A percentile compares a stretch with the other conserved stretches of the same genome.
phyloP scores from a whole-genome alignment of 495 filamentous ascomycete genomes.

The Daldinia caldariorum region DNA sequence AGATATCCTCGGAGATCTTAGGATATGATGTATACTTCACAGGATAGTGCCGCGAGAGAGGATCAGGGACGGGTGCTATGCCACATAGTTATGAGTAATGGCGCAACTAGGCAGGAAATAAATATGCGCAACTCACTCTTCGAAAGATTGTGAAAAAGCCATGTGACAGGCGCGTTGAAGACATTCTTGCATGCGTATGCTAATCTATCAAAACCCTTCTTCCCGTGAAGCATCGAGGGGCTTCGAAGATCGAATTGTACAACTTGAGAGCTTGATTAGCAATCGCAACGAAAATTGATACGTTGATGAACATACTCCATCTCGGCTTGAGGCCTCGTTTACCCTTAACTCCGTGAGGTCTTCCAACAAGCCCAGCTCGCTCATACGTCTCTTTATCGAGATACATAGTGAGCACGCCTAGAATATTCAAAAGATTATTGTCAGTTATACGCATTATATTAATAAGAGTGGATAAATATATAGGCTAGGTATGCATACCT shows the following conservation, averaged over 20 bases:
- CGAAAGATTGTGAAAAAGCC: conserved; percentile 80
- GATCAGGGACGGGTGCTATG: conserved; percentile 56
- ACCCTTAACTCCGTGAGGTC: conserved; percentile 68
- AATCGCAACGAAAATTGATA: not conserved
- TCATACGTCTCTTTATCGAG: conserved; percentile 88
- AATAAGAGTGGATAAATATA: not conserved
- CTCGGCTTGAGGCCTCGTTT: conserved; percentile 61
- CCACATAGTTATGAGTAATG: conserved; percentile 15
- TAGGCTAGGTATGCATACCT: conserved; percentile 65
- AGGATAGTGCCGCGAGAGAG: conserved; percentile 65
- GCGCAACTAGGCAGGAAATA: not conserved
- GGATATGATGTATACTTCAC: conserved; percentile 55
- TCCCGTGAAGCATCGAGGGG: conserved; percentile 87
- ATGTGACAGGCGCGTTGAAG: conserved; percentile 73
- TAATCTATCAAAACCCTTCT: conserved; percentile 88
- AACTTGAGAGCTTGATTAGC: conserved; percentile 58
- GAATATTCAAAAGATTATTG: not conserved
- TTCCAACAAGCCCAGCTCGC: conserved; percentile 81
- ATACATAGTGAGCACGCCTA: conserved; percentile 78
- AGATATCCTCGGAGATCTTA: conserved; percentile 44
- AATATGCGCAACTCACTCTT: conserved; percentile 45
- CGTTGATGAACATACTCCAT: conserved; percentile 53
- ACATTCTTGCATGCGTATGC: conserved; percentile 87
- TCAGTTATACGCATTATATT: conserved; percentile 8
- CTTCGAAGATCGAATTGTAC: conserved; percentile 83